Conservation (phyloP, 2,329 filamentous ascomycete genomes). For the Exutisphaerella laricina region DNA sequence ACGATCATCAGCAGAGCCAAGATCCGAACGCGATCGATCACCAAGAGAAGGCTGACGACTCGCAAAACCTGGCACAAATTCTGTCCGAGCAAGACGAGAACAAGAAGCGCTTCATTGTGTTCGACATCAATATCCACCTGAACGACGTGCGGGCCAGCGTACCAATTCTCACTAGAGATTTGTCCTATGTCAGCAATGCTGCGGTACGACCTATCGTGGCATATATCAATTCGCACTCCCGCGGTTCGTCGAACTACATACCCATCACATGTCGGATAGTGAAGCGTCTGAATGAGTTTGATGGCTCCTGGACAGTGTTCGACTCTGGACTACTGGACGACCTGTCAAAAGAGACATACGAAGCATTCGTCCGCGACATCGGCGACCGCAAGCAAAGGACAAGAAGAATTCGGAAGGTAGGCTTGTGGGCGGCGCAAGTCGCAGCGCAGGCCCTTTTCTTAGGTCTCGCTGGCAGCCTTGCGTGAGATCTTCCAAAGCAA, state of each 20-base stretch:
- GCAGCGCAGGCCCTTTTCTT: slow-evolving; percentile 91
- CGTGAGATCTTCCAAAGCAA: slow-evolving; percentile 33
- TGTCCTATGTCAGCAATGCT: slow-evolving; percentile 94
- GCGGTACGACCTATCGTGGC: slow-evolving; percentile 93
- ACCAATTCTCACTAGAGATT: slow-evolving; percentile 82
- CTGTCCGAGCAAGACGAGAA: slow-evolving; percentile 36
- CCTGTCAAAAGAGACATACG: slow-evolving; percentile 85
- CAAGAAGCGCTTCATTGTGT: slow-evolving; percentile 75
- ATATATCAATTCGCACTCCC: slow-evolving; percentile 82
- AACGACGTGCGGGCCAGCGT: slow-evolving; percentile 93
- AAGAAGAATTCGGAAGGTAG: slow-evolving; percentile 87
- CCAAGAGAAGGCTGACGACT: slow-evolving; percentile 10
- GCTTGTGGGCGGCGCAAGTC: slow-evolving; percentile 89
- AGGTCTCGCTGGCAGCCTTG: slow-evolving; percentile 80
- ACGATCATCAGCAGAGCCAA: not conserved
- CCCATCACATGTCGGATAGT: slow-evolving; percentile 92
- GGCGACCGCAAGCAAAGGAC: slow-evolving; percentile 83
- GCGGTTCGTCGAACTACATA: slow-evolving; percentile 70
- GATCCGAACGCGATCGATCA: slow-evolving; percentile 22
- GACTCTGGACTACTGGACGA: slow-evolving; percentile 94
- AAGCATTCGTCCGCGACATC: slow-evolving; percentile 87
- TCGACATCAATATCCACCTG: slow-evolving; percentile 90
- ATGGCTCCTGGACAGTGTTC: slow-evolving; percentile 90
- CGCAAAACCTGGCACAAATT: not conserved
- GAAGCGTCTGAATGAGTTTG: slow-evolving; percentile 82